A percentile compares a stretch with the other conserved stretches of the same genome.
These are phyloP conservation scores for Arabis hirsuta DNA, from an alignment of 345 rosid genomes.

Conservation along the genomic window DNA sequence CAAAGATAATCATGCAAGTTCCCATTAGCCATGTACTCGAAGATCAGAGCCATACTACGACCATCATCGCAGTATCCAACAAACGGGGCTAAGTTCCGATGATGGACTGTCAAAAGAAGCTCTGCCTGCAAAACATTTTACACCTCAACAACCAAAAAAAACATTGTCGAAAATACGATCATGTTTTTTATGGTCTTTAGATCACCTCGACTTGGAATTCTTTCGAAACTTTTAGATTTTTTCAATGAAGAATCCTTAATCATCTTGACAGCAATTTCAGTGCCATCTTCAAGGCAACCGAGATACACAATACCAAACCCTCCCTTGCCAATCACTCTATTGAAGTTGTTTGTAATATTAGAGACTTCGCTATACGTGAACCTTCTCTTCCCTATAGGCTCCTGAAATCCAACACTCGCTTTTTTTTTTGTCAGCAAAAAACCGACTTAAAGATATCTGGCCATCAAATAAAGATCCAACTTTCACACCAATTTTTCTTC, in stretches of 20 bases:
- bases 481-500: constrained; percentile 42
- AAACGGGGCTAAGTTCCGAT: constrained; percentile 48
- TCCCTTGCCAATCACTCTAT: constrained; percentile 48
- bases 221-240: constrained; percentile 24
- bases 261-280: constrained; percentile 55
- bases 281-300: constrained; percentile 40
- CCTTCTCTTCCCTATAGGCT: constrained; percentile 11
- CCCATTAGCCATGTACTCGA: constrained; percentile 56
- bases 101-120: constrained; percentile 52
- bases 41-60: constrained; percentile 46
- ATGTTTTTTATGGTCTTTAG: not conserved
- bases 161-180: not conserved
- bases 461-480: not conserved
- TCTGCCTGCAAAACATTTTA: constrained; percentile 45
- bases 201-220: constrained; percentile 54
- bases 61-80: constrained; percentile 54
- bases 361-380: constrained; percentile 42
- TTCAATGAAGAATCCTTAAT: constrained; percentile 38
- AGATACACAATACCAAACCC: constrained; percentile 54
- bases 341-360: constrained; percentile 47
- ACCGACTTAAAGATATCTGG: not conserved
- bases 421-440: not conserved
- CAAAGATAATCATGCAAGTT: constrained; percentile 41
- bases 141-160: not conserved
- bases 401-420: constrained; percentile 1